Conservation (phyloP, 2,329 filamentous ascomycete genomes). For the Penicillium sp. region DNA sequence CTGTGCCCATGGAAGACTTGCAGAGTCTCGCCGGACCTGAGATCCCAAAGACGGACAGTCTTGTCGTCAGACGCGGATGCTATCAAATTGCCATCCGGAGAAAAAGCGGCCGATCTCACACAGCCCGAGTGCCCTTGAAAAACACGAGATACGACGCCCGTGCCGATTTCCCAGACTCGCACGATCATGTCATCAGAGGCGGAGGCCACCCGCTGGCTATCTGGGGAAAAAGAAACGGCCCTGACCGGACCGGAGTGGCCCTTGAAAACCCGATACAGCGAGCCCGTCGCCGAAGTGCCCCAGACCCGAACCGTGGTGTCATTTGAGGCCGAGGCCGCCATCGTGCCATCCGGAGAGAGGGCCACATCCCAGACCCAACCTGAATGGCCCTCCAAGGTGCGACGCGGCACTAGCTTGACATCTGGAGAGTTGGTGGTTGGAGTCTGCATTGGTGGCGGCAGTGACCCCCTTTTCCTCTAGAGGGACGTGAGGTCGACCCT, state of each 20-base stretch:
- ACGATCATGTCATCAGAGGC: slow-evolving; percentile 17
- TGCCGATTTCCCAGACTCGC: slow-evolving; percentile 17
- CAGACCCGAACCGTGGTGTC: slow-evolving; percentile 12
- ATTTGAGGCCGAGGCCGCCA: slow-evolving; percentile 15
- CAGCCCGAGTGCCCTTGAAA: slow-evolving; percentile 27
- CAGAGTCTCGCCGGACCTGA: slow-evolving; percentile 3
- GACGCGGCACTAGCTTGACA: slow-evolving; percentile 10
- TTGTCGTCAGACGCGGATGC: slow-evolving; percentile 32
- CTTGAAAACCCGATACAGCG: slow-evolving; percentile 18
- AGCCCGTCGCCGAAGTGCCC: slow-evolving; percentile 13
- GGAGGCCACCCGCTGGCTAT: slow-evolving; percentile 23
- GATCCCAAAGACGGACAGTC: slow-evolving; percentile 34
- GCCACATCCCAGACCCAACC: slow-evolving; percentile 13
- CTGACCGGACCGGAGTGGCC: slow-evolving; percentile 20
- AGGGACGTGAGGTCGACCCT: slow-evolving; percentile 1
- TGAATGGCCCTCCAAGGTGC: slow-evolving; percentile 18
- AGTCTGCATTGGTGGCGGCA: slow-evolving; percentile 14
- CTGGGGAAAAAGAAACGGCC: slow-evolving; percentile 32
- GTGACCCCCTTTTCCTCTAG: slow-evolving; percentile 6
- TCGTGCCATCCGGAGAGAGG: slow-evolving; percentile 17
- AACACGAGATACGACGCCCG: slow-evolving; percentile 13
- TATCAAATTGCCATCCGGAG: slow-evolving; percentile 29
- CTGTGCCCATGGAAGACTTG: slow-evolving; percentile 26
- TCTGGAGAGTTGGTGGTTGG: slow-evolving; percentile 9
- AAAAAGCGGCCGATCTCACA: slow-evolving; percentile 32